phyloP scores from a whole-genome alignment of 2,329 filamentous ascomycete species.

The Venturia pyrina region DNA sequence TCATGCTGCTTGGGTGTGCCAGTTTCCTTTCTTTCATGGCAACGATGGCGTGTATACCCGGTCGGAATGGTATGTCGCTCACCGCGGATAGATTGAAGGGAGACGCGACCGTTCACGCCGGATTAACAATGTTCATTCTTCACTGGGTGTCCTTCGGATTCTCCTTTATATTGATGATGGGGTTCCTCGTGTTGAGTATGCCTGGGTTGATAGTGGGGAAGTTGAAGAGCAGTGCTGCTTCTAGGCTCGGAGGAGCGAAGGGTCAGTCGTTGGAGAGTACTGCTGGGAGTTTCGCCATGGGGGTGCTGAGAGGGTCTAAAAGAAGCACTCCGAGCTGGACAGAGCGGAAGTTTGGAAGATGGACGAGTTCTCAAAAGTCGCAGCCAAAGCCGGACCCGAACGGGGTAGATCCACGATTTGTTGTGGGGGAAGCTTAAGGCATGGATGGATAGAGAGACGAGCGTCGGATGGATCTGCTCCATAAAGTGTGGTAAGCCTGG shows the following conservation, averaged over 20 bases:
- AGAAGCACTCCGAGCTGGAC: background rate
- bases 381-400: background rate
- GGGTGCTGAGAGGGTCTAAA: background rate
- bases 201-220: background rate
- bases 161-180: background rate
- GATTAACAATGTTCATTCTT: background rate
- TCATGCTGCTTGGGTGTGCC: background rate
- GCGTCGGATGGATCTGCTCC: background rate
- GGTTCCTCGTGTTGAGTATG: background rate
- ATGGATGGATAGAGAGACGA: background rate
- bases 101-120: background rate
- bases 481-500: no score
- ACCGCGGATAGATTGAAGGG: background rate
- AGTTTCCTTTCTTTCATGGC: conserved; percentile 1
- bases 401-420: background rate
- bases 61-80: conserved; percentile 1
- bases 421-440: background rate
- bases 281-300: background rate
- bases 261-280: background rate
- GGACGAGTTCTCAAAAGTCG: background rate
- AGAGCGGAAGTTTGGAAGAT: background rate
- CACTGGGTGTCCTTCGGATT: background rate
- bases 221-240: background rate
- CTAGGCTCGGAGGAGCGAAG: background rate
- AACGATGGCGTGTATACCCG: conserved; percentile 1